Evolutionary conservation across 495 filamentous ascomycete species (phyloP), one percentile per base, ranked within the genome.

Genomic region (Xylaria palmicola): DNA sequence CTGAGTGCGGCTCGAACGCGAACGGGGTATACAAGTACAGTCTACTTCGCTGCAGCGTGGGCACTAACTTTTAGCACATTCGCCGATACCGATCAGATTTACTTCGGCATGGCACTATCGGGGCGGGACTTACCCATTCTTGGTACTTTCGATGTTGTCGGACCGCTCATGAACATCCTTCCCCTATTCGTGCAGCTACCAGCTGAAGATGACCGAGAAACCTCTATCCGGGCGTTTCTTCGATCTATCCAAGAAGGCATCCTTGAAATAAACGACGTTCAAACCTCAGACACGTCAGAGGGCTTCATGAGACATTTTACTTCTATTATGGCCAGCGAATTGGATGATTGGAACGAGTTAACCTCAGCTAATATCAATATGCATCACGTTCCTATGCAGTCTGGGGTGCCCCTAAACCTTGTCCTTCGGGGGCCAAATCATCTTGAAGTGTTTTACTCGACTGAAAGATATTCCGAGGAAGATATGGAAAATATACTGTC

Each of bases 61-160:
- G 48, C 48, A n/a, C 32, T 61, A 1, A 39, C 32, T 6, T 3
- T 52, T 15, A 20, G 24, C 7, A 17, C 22, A 20, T 51, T 55
- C 17, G 62, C 75, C 0, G 63, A 74, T 20, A 69, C 65, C 6
- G 62, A 75, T 6, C 70, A 80, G 52, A 70, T 77, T 6, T 70
- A 74, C 2, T 81, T 79, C 56, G 80, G 80, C 0, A 67, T 75
- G 43, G 71, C 81, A 19, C 73, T 77, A 6, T 81, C 78, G 9
- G 79, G 80, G 9, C 71, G 80, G 20, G 72, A 74, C 10, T 68
- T 81, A 6, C 76, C 80, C 17, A 68, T 78, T 17, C 10, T 52
- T 15, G 26, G 22, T 1, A 45, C 43, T 37, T 60, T 55, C 13
- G 13, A 60, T 8, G 52, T 61, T n/a, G 52, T 72, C 9, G 72